These are phyloP conservation scores for Lavandula angustifolia DNA, from an alignment of 257 asterid species.

Conservation along the genomic window DNA sequence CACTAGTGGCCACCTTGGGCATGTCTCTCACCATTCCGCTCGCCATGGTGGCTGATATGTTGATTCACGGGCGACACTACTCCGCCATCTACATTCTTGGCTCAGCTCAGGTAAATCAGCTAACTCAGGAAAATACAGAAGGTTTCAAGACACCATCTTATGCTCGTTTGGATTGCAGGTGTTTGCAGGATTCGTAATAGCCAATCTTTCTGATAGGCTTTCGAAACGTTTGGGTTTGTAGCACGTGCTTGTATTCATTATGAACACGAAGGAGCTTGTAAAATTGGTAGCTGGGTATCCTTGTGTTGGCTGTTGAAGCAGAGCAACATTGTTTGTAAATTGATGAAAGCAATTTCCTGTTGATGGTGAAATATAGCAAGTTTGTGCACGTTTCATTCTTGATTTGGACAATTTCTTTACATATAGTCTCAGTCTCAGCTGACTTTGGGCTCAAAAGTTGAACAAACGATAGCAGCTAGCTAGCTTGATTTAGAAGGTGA, in stretches of 20 bases:
- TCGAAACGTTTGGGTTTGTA: slow-evolving; percentile 64
- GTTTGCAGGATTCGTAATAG: slow-evolving; percentile 83
- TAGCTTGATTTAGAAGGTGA: no score
- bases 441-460: slow-evolving; percentile 6
- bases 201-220: slow-evolving; percentile 75
- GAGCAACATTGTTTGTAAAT: slow-evolving; percentile 19
- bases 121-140: no score
- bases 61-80: slow-evolving; percentile 92
- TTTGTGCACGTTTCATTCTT: slow-evolving; percentile 23
- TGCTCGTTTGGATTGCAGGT: slow-evolving; percentile 55
- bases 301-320: slow-evolving; percentile 7
- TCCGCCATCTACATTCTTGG: slow-evolving; percentile 89
- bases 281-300: neutral
- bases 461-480: neutral
- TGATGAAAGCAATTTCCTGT: slow-evolving; percentile 10
- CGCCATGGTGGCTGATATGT: slow-evolving; percentile 97
- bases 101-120: slow-evolving; percentile 71
- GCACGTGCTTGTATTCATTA: slow-evolving; percentile 17
- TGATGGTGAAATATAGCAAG: neutral
- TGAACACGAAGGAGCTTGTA: no score
- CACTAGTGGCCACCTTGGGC: slow-evolving; percentile 95
- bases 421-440: slow-evolving; percentile 19
- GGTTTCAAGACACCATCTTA: no score
- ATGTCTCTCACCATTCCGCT: slow-evolving; percentile 99
- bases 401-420: slow-evolving; percentile 13